phyloP scores from a whole-genome alignment of 176 grass and related monocot genomes.

The Zoysia japonica region DNA sequence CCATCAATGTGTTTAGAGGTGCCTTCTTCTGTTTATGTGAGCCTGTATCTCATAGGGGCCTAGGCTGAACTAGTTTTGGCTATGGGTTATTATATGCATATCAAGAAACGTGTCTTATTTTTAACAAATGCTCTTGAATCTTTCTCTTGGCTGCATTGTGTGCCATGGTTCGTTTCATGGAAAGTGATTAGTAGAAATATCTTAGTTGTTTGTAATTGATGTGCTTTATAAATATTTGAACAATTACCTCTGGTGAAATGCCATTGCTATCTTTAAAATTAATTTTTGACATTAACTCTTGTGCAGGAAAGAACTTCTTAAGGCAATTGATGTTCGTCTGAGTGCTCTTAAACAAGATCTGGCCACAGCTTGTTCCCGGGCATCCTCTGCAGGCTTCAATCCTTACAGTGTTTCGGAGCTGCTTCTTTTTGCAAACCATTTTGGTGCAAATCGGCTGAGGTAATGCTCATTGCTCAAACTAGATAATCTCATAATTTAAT shows the following conservation, averaged over 20 bases:
- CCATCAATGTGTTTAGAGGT: no score
- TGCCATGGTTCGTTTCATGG: neutral
- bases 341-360: slow-evolving; percentile 87
- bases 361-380: slow-evolving; percentile 68
- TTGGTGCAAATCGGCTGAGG: slow-evolving; percentile 73
- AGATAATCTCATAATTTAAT: neutral
- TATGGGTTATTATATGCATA: neutral
- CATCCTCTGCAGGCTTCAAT: slow-evolving; percentile 83
- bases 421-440: slow-evolving; percentile 80
- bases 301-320: slow-evolving; percentile 83
- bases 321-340: slow-evolving; percentile 87
- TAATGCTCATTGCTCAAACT: slow-evolving; percentile 42
- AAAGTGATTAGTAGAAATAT: slow-evolving; percentile 23
- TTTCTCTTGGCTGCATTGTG: neutral
- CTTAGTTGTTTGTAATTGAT: neutral
- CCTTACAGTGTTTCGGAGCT: slow-evolving; percentile 68
- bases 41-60: neutral
- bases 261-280: neutral
- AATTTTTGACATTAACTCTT: neutral
- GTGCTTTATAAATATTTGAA: neutral
- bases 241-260: neutral
- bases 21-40: neutral
- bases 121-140: neutral
- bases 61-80: neutral
- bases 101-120: neutral